Conservation (phyloP, 208 protist genomes). For the Acanthamoeba royreba region DNA sequence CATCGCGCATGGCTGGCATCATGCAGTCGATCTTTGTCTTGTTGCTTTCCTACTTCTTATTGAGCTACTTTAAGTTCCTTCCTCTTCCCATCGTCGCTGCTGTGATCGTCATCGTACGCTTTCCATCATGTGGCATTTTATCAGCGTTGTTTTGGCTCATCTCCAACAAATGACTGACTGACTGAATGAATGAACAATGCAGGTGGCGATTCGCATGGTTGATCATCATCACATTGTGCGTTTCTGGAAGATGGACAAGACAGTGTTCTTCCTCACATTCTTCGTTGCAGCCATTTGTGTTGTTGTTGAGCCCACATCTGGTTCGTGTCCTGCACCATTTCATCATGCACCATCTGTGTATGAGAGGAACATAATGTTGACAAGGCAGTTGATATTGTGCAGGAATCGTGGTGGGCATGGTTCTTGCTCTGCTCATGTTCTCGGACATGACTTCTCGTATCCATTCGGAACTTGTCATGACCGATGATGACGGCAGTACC, state of each 20-base stretch:
- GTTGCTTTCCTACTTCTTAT: conserved; percentile 46
- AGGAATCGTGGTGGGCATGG: conserved; percentile 53
- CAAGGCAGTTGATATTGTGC: not conserved
- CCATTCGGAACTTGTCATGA: conserved; percentile 45
- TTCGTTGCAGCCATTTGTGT: conserved; percentile 50
- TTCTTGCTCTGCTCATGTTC: conserved; percentile 52
- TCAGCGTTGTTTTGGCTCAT: too few relatives aligned
- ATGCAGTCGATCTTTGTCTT: conserved; percentile 46
- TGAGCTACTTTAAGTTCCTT: conserved; percentile 46
- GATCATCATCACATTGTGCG: conserved; percentile 28
- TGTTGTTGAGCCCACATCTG: conserved; percentile 39
- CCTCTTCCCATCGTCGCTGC: conserved; percentile 47
- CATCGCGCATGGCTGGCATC: conserved; percentile 47
- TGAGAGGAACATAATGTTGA: not conserved
- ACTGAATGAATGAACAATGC: not conserved
- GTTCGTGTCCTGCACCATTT: not conserved
- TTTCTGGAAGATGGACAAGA: conserved; percentile 49
- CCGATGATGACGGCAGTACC: conserved; percentile 7
- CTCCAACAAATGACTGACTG: too few relatives aligned
- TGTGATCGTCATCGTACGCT: conserved; percentile 44
- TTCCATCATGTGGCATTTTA: too few relatives aligned
- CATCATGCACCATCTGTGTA: not conserved
- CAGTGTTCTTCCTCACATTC: conserved; percentile 25
- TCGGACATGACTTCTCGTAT: conserved; percentile 41
- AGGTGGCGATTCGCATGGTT: conserved; percentile 47